Percentiles rank a stretch among this genome's conserved stretches.
These are phyloP conservation scores for Fusarium sp. DNA, from an alignment of 2,329 filamentous ascomycete genomes.

Conservation along the genomic window DNA sequence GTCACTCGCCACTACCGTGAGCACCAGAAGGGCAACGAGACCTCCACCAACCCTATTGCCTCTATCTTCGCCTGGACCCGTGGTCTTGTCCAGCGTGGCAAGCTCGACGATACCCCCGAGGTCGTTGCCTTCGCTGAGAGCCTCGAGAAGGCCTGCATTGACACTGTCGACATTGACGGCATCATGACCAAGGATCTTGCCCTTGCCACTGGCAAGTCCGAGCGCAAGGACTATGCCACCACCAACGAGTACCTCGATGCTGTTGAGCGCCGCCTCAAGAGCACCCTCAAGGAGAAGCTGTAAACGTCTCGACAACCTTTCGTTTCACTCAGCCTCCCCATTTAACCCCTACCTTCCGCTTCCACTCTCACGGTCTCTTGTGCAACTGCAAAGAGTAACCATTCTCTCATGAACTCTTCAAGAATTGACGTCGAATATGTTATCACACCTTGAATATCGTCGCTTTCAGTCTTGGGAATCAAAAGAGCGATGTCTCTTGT, in stretches of 20 bases:
- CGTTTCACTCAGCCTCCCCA: conserved; percentile 14
- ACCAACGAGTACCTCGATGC: conserved; percentile 93
- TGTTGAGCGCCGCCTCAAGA: conserved; percentile 91
- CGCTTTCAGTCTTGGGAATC: conserved; percentile 15
- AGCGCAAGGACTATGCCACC: conserved; percentile 88
- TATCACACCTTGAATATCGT: conserved; percentile 33
- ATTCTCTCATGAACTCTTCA: conserved; percentile 30
- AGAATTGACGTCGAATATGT: conserved; percentile 31
- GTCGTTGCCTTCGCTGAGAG: conserved; percentile 91
- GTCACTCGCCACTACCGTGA: conserved; percentile 99
- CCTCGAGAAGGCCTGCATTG: conserved; percentile 92
- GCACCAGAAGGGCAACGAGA: conserved; percentile 98
- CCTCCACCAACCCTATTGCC: conserved; percentile 98
- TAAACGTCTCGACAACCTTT: conserved; percentile 56
- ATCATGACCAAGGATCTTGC: conserved; percentile 99
- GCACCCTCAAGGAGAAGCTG: conserved; percentile 82
- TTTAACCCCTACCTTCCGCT: conserved; percentile 22
- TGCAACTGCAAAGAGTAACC: conserved; percentile 28
- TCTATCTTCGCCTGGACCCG: conserved; percentile 99
- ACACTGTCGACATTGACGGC: conserved; percentile 92
- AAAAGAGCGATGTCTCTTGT: conserved; percentile 23
- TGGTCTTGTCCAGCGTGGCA: conserved; percentile 91
- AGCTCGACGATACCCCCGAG: conserved; percentile 93
- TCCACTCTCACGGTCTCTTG: conserved; percentile 33
- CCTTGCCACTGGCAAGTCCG: conserved; percentile 92